These are phyloP conservation scores for Calycina marina DNA, from an alignment of 2,329 filamentous ascomycete species.

Conservation along the genomic window DNA sequence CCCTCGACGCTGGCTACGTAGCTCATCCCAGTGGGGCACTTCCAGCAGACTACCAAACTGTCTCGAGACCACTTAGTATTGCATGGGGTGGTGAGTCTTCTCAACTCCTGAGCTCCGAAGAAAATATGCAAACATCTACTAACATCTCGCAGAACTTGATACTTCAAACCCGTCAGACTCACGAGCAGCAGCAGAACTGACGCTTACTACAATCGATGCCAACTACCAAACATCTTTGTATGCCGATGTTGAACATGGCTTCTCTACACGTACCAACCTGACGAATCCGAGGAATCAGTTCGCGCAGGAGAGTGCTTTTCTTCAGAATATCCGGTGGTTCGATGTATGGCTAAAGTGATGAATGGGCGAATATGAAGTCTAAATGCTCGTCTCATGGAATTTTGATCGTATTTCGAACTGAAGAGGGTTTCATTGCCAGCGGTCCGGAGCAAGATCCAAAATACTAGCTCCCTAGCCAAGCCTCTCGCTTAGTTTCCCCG, in stretches of 20 bases:
- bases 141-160: background rate
- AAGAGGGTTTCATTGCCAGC: no score
- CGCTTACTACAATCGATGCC: conserved; percentile 35
- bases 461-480: no score
- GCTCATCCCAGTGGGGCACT: conserved; percentile 51
- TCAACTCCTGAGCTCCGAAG: background rate
- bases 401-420: no score
- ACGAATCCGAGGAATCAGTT: conserved; percentile 39
- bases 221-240: conserved; percentile 59
- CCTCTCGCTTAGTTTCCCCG: no score
- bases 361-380: background rate
- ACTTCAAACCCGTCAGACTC: background rate
- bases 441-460: no score
- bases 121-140: conserved; percentile 3
- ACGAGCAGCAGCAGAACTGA: conserved; percentile 31
- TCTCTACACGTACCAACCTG: conserved; percentile 52
- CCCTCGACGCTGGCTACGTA: conserved; percentile 41
- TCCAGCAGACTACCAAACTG: conserved; percentile 40
- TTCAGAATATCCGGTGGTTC: conserved; percentile 65
- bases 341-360: conserved; percentile 9
- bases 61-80: conserved; percentile 43
- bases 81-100: conserved; percentile 41
- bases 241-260: conserved; percentile 56
- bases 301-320: conserved; percentile 66
- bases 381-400: no score